Percentiles rank a stretch among this genome's conserved stretches.
Conservation (phyloP, 2,329 filamentous ascomycete genomes). For the Neurospora sp. region DNA sequence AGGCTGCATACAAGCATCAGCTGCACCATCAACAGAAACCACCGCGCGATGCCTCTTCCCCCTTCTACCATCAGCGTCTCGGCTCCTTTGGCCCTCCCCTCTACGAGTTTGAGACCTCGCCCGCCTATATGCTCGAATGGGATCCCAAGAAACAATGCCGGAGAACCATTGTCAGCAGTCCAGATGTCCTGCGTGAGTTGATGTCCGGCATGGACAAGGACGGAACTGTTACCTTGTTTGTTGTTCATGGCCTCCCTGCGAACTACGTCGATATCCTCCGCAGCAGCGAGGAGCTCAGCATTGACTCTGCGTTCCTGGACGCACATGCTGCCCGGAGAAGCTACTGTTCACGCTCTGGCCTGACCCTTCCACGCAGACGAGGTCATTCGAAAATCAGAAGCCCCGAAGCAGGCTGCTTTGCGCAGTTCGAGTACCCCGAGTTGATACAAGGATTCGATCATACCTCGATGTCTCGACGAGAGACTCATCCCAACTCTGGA, state of each 20-base stretch:
- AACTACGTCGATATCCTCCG: constrained; percentile 16
- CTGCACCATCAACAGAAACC: neutral
- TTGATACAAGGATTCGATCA: constrained; percentile 12
- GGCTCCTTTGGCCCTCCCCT: neutral
- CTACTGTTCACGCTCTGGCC: constrained; percentile 15
- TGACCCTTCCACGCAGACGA: neutral
- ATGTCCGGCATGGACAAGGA: neutral
- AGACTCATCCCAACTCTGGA: neutral
- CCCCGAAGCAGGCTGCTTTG: constrained; percentile 3
- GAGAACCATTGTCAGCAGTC: constrained; percentile 8
- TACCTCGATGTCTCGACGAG: neutral
- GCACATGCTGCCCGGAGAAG: constrained; percentile 20
- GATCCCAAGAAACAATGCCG: constrained; percentile 2
- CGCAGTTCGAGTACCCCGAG: constrained; percentile 24
- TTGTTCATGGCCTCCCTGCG: constrained; percentile 17
- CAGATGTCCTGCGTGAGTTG: constrained; percentile 10
- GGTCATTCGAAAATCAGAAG: neutral
- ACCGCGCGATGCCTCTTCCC: neutral
- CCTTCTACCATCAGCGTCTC: neutral
- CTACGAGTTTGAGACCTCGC: constrained; percentile 4
- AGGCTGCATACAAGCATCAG: neutral
- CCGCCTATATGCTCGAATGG: constrained; percentile 17
- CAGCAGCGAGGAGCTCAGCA: constrained; percentile 9
- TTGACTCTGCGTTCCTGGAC: constrained; percentile 23
- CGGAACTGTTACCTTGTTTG: constrained; percentile 12